Conservation (phyloP, 768 basidiomycete genomes). For the Lactarius quietus region DNA sequence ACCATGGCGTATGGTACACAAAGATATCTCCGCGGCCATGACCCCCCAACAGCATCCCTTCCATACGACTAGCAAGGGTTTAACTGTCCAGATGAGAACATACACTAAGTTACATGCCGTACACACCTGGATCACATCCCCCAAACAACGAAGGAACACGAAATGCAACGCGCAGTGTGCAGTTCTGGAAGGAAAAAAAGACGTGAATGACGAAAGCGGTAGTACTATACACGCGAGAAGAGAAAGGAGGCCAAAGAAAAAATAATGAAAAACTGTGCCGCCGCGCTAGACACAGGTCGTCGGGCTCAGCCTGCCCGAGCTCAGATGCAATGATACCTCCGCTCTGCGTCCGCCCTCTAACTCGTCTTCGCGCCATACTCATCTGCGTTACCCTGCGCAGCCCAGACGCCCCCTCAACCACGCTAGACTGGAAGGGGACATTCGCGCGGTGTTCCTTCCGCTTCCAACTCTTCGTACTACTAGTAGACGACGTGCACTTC, state of each 20-base stretch:
- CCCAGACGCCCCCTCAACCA: not conserved
- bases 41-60: too few species aligned
- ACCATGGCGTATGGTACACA: too few species aligned
- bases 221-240: too few species aligned
- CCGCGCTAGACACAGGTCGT: constrained; percentile 31
- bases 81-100: too few species aligned
- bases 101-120: not conserved
- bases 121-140: constrained; percentile 4
- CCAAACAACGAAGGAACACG: not conserved
- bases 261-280: not conserved
- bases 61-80: constrained; percentile 1
- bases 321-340: constrained; percentile 62
- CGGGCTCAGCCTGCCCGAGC: too few species aligned
- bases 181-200: too few species aligned
- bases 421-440: constrained; percentile 24
- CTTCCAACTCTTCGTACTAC: constrained; percentile 38
- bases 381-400: constrained; percentile 47
- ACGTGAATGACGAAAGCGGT: too few species aligned
- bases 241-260: not conserved
- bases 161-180: not conserved
- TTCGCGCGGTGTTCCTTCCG: constrained; percentile 36
- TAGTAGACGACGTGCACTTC: constrained; percentile 26
- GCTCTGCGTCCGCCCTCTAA: constrained; percentile 83
- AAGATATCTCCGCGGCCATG: too few species aligned
- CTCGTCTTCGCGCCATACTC: constrained; percentile 69